phyloP scores from a whole-genome alignment of 176 grass and related monocot species.

The Phoenix dactylifera region DNA sequence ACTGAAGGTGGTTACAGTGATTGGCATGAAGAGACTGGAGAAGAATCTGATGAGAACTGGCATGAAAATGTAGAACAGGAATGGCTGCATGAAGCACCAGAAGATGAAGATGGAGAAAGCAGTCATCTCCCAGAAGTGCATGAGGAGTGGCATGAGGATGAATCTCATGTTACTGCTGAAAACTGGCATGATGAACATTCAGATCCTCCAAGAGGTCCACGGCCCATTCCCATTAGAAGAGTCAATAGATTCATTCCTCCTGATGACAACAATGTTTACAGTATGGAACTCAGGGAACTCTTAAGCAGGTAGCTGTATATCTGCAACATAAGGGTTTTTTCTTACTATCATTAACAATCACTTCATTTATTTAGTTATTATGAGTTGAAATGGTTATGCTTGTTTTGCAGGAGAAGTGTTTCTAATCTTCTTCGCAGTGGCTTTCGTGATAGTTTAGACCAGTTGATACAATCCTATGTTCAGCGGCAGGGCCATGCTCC shows the following conservation, averaged over 20 bases:
- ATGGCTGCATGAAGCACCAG: slow-evolving; percentile 27
- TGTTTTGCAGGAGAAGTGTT: slow-evolving; percentile 70
- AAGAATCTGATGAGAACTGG: slow-evolving; percentile 40
- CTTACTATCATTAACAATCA: no score
- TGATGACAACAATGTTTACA: slow-evolving; percentile 75
- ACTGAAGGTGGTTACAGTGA: not conserved
- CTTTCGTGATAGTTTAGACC: slow-evolving; percentile 91
- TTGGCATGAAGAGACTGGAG: slow-evolving; percentile 46
- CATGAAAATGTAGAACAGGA: slow-evolving; percentile 35
- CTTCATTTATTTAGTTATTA: not conserved
- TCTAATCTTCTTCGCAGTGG: slow-evolving; percentile 91
- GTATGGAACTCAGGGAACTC: slow-evolving; percentile 77
- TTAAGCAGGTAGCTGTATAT: slow-evolving; percentile 60
- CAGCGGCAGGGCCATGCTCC: slow-evolving; percentile 63
- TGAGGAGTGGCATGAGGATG: slow-evolving; percentile 62
- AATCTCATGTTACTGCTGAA: slow-evolving; percentile 45
- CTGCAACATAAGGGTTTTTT: not conserved
- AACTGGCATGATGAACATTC: slow-evolving; percentile 56
- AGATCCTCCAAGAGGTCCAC: slow-evolving; percentile 38
- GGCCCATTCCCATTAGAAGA: slow-evolving; percentile 47
- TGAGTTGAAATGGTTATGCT: no score
- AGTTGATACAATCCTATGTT: slow-evolving; percentile 72
- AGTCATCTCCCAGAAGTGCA: slow-evolving; percentile 40
- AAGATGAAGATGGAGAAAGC: slow-evolving; percentile 30
- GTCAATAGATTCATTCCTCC: slow-evolving; percentile 57